Evolutionary conservation across 106 monocot genomes (phyloP).

Genomic region (Allium fistulosum): DNA sequence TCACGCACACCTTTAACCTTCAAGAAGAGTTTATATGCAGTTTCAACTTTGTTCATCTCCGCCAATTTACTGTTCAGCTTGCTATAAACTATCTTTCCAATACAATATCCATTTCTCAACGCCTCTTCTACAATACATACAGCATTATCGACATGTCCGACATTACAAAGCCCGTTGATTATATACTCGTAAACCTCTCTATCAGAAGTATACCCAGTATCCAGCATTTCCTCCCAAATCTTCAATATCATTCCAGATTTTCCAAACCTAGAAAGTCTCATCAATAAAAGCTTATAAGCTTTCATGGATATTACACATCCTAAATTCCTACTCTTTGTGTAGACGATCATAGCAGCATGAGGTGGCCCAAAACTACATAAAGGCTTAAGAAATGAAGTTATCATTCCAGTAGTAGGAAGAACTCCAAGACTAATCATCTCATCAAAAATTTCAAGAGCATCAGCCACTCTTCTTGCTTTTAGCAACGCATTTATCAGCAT

Average conservation of each 20-base stretch:
- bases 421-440: constrained; percentile 61
- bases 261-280: constrained; percentile 81
- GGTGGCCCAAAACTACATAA: constrained; percentile 93
- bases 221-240: constrained; percentile 92
- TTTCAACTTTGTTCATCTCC: constrained; percentile 81
- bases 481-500: constrained; percentile 59
- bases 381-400: constrained; percentile 63
- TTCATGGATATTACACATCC: constrained; percentile 77
- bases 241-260: constrained; percentile 73
- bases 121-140: constrained; percentile 75
- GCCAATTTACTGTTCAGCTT: constrained; percentile 74
- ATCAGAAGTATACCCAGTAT: constrained; percentile 60
- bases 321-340: constrained; percentile 57
- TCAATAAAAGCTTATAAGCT: constrained; percentile 84
- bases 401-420: constrained; percentile 60
- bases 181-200: constrained; percentile 85
- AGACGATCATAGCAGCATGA: constrained; percentile 85
- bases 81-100: constrained; percentile 63
- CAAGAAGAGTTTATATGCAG: constrained; percentile 75
- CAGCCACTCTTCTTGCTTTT: constrained; percentile 71
- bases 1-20: constrained; percentile 65
- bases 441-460: constrained; percentile 79
- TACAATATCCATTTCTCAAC: constrained; percentile 54
- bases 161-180: constrained; percentile 82
- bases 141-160: constrained; percentile 75